Conservation (phyloP, 2,329 filamentous ascomycete genomes). For the Diatrype stigma region DNA sequence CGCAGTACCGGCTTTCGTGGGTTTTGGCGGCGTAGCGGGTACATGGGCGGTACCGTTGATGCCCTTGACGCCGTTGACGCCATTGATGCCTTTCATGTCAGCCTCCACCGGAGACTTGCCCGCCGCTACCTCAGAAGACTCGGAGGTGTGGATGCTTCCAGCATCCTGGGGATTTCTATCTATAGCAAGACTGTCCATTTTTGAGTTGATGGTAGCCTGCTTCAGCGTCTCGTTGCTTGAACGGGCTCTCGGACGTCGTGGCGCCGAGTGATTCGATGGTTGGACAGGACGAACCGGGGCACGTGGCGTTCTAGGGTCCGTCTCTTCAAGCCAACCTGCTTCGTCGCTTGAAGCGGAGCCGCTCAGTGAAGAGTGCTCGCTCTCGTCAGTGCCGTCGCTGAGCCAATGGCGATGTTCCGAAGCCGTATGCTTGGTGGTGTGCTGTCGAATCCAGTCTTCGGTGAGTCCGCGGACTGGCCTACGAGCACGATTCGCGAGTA, state of each 20-base stretch:
- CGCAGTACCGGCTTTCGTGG: slow-evolving; percentile 33
- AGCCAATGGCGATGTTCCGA: slow-evolving; percentile 77
- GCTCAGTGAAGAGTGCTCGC: slow-evolving; percentile 72
- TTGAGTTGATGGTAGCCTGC: slow-evolving; percentile 28
- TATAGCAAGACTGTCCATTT: slow-evolving; percentile 22
- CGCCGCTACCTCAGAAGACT: slow-evolving; percentile 21
- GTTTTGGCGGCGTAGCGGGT: slow-evolving; percentile 24
- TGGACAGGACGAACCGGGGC: slow-evolving; percentile 31
- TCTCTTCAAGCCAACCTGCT: slow-evolving; percentile 45
- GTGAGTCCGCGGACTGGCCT: slow-evolving; percentile 61
- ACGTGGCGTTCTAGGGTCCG: slow-evolving; percentile 45
- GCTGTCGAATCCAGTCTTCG: slow-evolving; percentile 82
- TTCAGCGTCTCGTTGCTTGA: slow-evolving; percentile 56
- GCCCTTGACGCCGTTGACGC: slow-evolving; percentile 22
- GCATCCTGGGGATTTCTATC: slow-evolving; percentile 21
- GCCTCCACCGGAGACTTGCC: slow-evolving; percentile 28
- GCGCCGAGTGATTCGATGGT: slow-evolving; percentile 22
- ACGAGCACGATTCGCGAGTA: slow-evolving; percentile 60
- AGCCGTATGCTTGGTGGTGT: slow-evolving; percentile 66
- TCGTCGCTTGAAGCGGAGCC: slow-evolving; percentile 53
- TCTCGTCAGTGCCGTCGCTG: slow-evolving; percentile 70
- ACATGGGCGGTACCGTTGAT: slow-evolving; percentile 11
- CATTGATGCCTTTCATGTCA: slow-evolving; percentile 27
- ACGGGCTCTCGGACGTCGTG: slow-evolving; percentile 39
- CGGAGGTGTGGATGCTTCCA: slow-evolving; percentile 23